Percentiles rank a stretch among this genome's conserved stretches.
phyloP scores from a whole-genome alignment of 2,329 filamentous ascomycete species.

The Penicillium hordei region DNA sequence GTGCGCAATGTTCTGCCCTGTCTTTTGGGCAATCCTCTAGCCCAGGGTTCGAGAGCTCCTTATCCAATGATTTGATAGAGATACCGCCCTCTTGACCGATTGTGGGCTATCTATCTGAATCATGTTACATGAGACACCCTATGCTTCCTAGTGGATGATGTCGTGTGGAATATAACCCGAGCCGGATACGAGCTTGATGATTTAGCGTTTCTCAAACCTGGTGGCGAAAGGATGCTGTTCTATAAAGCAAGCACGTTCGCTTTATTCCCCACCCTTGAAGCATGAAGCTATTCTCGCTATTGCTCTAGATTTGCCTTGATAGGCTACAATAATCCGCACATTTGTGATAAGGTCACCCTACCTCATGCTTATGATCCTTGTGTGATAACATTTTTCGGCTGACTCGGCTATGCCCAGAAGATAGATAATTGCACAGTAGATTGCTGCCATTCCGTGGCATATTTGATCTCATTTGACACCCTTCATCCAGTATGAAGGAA shows the following conservation, averaged over 20 bases:
- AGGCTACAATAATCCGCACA: background rate
- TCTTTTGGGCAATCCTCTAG: background rate
- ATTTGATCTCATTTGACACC: too few relatives aligned
- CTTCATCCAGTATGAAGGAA: too few relatives aligned
- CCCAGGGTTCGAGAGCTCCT: background rate
- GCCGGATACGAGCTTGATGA: too few relatives aligned
- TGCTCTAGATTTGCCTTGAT: background rate
- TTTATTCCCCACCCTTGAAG: background rate
- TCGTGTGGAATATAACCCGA: background rate
- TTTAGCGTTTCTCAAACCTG: too few relatives aligned
- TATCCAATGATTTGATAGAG: background rate
- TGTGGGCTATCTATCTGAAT: background rate
- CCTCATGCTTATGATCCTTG: too few relatives aligned
- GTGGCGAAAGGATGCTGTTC: too few relatives aligned
- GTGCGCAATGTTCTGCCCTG: background rate
- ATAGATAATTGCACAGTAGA: too few relatives aligned
- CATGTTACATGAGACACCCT: constrained; percentile 5
- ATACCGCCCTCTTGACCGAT: background rate
- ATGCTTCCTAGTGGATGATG: background rate
- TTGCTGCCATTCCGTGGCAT: too few relatives aligned
- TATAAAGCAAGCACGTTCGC: background rate
- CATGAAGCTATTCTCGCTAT: background rate
- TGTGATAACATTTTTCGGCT: too few relatives aligned
- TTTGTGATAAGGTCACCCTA: too few relatives aligned
- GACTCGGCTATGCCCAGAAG: too few relatives aligned